A percentile compares a stretch with the other conserved stretches of the same genome.
Evolutionary conservation across 306 rosid species (phyloP).

Genomic region (Albizia julibrissin): DNA sequence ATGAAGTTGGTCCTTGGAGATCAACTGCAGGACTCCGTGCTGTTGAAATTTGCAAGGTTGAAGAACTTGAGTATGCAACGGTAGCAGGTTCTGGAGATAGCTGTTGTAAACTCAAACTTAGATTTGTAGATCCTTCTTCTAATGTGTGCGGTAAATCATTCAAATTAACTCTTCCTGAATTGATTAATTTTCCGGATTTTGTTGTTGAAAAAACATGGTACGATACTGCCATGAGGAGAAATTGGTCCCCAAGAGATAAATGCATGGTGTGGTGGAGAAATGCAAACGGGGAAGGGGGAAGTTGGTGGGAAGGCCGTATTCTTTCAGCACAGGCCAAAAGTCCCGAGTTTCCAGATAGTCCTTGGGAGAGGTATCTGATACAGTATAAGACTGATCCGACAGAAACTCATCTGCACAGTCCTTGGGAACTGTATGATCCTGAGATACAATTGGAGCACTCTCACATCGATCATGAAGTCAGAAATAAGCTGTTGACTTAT

Average conservation of each 20-base stretch:
- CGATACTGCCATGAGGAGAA: constrained; percentile 64
- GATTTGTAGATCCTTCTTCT: constrained; percentile 65
- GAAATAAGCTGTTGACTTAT: constrained; percentile 64
- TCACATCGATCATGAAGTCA: constrained; percentile 58
- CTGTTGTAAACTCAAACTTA: constrained; percentile 72
- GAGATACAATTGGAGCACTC: constrained; percentile 55
- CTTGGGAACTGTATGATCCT: constrained; percentile 79
- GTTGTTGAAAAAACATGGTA: constrained; percentile 80
- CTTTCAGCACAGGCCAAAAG: constrained; percentile 52
- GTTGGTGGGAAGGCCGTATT: constrained; percentile 76
- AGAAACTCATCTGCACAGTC: constrained; percentile 64
- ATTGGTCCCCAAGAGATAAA: constrained; percentile 70
- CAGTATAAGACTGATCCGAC: constrained; percentile 53
- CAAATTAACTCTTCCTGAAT: constrained; percentile 68
- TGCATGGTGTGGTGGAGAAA: constrained; percentile 89
- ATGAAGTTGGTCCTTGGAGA: constrained; percentile 55
- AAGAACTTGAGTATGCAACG: constrained; percentile 57
- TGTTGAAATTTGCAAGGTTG: constrained; percentile 80
- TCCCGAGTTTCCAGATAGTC: constrained; percentile 76
- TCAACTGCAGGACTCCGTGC: constrained; percentile 46
- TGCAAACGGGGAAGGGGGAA: constrained; percentile 56
- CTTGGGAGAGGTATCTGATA: constrained; percentile 72
- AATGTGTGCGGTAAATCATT: constrained; percentile 43
- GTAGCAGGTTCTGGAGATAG: constrained; percentile 81
- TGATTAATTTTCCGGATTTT: constrained; percentile 71